A percentile compares a stretch with the other conserved stretches of the same genome.
phyloP scores from a whole-genome alignment of 2,329 filamentous ascomycete species.

The Bretziella fagacearum region DNA sequence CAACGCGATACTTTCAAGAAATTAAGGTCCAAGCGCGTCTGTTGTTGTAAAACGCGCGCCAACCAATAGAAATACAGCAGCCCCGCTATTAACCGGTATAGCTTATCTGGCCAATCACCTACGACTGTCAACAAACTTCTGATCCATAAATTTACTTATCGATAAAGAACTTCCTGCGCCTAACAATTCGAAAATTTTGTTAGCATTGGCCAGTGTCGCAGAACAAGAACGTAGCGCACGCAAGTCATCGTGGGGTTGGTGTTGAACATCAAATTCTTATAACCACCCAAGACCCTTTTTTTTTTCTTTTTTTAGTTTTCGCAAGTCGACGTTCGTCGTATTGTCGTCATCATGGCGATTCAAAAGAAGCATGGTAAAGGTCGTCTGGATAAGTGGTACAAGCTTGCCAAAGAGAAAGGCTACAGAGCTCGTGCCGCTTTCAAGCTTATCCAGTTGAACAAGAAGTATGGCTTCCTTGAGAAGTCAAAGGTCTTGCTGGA shows the following conservation, averaged over 20 bases:
- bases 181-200: conserved; percentile 11
- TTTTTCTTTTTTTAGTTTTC: neutral
- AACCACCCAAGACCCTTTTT: neutral
- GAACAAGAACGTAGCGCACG: neutral
- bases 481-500: conserved; percentile 93
- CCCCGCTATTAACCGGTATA: neutral
- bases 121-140: neutral
- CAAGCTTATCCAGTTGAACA: conserved; percentile 96
- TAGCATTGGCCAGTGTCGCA: neutral
- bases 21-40: neutral
- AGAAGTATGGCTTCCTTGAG: conserved; percentile 96
- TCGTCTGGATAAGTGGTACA: conserved; percentile 97
- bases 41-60: neutral
- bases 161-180: conserved; percentile 11
- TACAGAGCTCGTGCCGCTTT: conserved; percentile 92
- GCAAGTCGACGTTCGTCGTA: neutral
- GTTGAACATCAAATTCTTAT: neutral
- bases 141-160: conserved; percentile 3
- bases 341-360: conserved; percentile 55
- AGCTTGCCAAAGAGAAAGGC: conserved; percentile 94
- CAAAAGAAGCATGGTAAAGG: conserved; percentile 99
- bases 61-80: neutral
- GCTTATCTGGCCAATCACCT: conserved; percentile 4
- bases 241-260: conserved; percentile 9
- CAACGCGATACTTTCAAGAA: neutral